Percentiles rank a stretch among this genome's conserved stretches.
Evolutionary conservation across 345 rosid genomes (phyloP).

Genomic region (Carallia pectinifolia): DNA sequence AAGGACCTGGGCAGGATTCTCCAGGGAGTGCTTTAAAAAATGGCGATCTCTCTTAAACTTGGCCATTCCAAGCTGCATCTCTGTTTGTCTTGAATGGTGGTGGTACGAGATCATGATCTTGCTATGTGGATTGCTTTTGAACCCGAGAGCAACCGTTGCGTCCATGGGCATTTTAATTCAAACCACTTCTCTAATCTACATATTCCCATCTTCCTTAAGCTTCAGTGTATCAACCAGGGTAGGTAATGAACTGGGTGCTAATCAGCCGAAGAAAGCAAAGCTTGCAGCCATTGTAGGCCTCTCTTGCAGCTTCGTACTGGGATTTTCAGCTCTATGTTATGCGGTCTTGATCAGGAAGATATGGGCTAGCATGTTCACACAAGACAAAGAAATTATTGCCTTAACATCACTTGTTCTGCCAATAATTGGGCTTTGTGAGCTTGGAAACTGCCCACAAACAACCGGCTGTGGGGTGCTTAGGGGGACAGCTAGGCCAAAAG

Average conservation of each 20-base stretch:
- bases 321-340: conserved; percentile 51
- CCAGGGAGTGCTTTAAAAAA: conserved; percentile 52
- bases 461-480: conserved; percentile 78
- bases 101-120: conserved; percentile 94
- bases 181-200: conserved; percentile 76
- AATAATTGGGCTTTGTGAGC: conserved; percentile 78
- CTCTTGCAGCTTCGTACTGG: conserved; percentile 50
- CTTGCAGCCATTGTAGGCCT: conserved; percentile 58
- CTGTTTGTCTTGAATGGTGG: conserved; percentile 98
- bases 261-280: conserved; percentile 55
- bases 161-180: conserved; percentile 92
- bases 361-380: conserved; percentile 78
- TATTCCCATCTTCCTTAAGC: conserved; percentile 83
- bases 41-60: conserved; percentile 53
- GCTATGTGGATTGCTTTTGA: conserved; percentile 62
- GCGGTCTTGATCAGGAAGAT: conserved; percentile 49
- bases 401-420: conserved; percentile 70
- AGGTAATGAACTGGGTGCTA: conserved; percentile 76
- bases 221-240: conserved; percentile 76
- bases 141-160: conserved; percentile 78
- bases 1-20: conserved; percentile 55
- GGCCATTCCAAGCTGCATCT: conserved; percentile 83
- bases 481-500: conserved; percentile 79
- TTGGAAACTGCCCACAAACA: conserved; percentile 91
- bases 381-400: conserved; percentile 54